These are phyloP conservation scores for Trametes pubescens DNA, from an alignment of 1,284 basidiomycete genomes.

Conservation along the genomic window DNA sequence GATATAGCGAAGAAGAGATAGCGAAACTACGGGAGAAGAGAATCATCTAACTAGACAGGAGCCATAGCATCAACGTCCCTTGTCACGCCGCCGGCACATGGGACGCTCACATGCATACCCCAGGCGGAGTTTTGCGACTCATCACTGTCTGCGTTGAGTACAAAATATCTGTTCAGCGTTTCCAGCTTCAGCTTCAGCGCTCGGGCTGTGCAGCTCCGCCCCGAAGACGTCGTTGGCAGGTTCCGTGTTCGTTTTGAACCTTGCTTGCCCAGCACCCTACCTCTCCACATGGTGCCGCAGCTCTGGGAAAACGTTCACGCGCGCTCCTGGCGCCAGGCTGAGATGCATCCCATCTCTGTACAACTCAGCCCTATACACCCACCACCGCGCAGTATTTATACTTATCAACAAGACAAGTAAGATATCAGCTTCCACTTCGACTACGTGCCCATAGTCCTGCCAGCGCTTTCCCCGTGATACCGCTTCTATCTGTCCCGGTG, in stretches of 20 bases:
- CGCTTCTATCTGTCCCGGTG: background rate
- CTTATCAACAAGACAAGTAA: background rate
- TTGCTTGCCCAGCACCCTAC: background rate
- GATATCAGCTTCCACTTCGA: background rate
- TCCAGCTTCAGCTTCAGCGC: background rate
- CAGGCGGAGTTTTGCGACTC: no score
- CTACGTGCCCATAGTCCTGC: background rate
- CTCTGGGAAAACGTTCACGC: background rate
- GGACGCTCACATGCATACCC: background rate
- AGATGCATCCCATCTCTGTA: background rate
- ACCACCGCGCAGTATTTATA: background rate
- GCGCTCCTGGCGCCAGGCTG: background rate
- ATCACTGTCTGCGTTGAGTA: no score
- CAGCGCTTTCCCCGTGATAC: background rate
- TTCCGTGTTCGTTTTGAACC: background rate
- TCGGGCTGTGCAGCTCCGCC: background rate
- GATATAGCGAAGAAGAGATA: slow-evolving; percentile 67
- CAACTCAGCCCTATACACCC: background rate
- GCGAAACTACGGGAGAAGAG: slow-evolving; percentile 56
- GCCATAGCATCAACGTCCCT: background rate
- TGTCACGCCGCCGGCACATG: background rate
- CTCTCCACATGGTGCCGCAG: background rate
- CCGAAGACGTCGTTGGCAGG: background rate
- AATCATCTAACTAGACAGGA: slow-evolving; percentile 55
- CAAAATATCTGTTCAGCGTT: no score